These are phyloP conservation scores for Capillidium rhysosporum DNA, from an alignment of 371 early-diverging fungal species.

Conservation along the genomic window DNA sequence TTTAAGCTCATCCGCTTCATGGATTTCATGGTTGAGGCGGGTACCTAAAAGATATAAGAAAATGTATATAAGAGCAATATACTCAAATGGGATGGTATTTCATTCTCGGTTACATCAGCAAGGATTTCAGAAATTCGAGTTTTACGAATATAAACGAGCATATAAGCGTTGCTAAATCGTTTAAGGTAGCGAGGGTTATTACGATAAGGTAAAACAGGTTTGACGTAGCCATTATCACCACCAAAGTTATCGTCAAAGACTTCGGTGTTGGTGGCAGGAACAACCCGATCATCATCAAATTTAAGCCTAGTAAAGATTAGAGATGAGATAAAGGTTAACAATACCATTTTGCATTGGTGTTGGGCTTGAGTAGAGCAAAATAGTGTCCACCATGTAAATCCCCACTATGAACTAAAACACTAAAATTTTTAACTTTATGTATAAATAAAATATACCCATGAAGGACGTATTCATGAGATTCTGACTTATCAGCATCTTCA, in stretches of 20 bases:
- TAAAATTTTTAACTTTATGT: slow-evolving; percentile 9
- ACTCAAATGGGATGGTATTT: slow-evolving; percentile 70
- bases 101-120: slow-evolving; percentile 30
- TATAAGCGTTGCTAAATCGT: slow-evolving; percentile 88
- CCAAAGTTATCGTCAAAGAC: slow-evolving; percentile 95
- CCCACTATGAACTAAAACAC: slow-evolving; percentile 95
- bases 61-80: slow-evolving; percentile 11
- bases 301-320: slow-evolving; percentile 27
- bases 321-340: slow-evolving; percentile 7
- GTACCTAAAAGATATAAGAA: not conserved
- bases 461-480: slow-evolving; percentile 55
- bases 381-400: slow-evolving; percentile 95
- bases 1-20: slow-evolving; percentile 30
- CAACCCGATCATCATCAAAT: slow-evolving; percentile 96
- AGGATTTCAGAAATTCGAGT: slow-evolving; percentile 47
- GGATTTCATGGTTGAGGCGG: not conserved
- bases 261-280: slow-evolving; percentile 62
- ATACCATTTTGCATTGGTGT: slow-evolving; percentile 54
- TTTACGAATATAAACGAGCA: slow-evolving; percentile 88
- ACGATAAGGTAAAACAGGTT: slow-evolving; percentile 11
- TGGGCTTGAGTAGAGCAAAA: slow-evolving; percentile 76
- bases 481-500: slow-evolving; percentile 31
- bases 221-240: slow-evolving; percentile 30
- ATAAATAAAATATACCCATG: slow-evolving; percentile 35
- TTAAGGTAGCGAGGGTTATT: slow-evolving; percentile 20